Evolutionary conservation across 2,329 filamentous ascomycete genomes (phyloP).

Genomic region (Aureobasidium lini): DNA sequence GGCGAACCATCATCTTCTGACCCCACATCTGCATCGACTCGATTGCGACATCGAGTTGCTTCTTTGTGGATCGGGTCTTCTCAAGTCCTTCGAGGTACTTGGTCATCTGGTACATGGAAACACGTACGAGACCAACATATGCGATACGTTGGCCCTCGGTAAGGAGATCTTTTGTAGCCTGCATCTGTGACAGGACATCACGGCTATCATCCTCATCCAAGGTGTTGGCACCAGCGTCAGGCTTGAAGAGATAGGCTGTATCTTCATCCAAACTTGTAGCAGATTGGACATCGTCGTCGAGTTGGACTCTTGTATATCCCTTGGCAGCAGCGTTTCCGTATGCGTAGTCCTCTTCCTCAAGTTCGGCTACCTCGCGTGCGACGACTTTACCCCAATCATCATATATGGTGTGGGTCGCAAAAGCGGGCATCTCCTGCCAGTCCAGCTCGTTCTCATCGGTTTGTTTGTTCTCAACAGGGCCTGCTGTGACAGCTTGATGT

Average conservation of each 20-base stretch:
- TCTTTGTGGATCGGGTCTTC: conserved; percentile 60
- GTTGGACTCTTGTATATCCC: conserved; percentile 88
- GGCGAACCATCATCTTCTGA: conserved; percentile 93
- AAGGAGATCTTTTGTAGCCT: conserved; percentile 89
- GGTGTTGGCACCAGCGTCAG: conserved; percentile 52
- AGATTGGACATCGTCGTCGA: conserved; percentile 91
- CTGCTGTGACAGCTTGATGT: conserved; percentile 66
- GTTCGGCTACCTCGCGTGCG: conserved; percentile 67
- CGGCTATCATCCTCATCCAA: conserved; percentile 69
- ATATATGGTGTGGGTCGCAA: conserved; percentile 89
- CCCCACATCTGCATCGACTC: conserved; percentile 92
- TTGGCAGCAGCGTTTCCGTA: conserved; percentile 85
- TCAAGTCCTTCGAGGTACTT: conserved; percentile 58
- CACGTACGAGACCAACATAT: conserved; percentile 81
- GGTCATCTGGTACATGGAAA: conserved; percentile 73
- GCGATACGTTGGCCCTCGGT: conserved; percentile 94
- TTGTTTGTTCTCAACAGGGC: conserved; percentile 38
- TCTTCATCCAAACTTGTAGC: conserved; percentile 96
- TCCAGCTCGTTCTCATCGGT: conserved; percentile 48
- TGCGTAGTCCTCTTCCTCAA: conserved; percentile 57
- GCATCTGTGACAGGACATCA: conserved; percentile 82
- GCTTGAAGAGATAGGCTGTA: conserved; percentile 87
- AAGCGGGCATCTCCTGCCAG: conserved; percentile 93
- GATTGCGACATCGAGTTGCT: conserved; percentile 58
- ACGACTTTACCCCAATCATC: conserved; percentile 86